Evolutionary conservation across 2,329 filamentous ascomycete species (phyloP).

Genomic region (Penicillium sp.): DNA sequence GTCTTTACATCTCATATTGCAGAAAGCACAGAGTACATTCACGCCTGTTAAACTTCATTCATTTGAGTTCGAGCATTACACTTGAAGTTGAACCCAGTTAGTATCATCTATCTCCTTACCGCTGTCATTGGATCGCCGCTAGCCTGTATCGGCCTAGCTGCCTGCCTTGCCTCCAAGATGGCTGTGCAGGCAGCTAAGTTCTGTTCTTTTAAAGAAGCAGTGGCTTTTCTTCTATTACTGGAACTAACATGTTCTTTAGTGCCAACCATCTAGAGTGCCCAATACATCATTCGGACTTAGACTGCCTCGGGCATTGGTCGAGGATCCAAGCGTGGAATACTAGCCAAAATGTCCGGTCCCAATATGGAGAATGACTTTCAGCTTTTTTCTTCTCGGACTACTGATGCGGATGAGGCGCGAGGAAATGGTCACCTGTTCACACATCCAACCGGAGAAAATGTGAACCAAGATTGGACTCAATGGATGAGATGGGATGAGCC

Average conservation of each 20-base stretch:
- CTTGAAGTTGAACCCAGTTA: conserved; percentile 10
- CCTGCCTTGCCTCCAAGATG: neutral
- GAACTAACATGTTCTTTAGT: conserved; percentile 11
- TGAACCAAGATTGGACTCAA: conserved; percentile 45
- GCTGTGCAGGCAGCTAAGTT: conserved; percentile 6
- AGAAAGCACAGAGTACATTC: neutral
- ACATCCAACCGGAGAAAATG: conserved; percentile 27
- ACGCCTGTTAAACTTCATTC: neutral
- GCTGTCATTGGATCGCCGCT: conserved; percentile 1
- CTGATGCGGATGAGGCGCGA: conserved; percentile 21
- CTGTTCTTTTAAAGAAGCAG: neutral
- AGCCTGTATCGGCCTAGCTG: conserved; percentile 1
- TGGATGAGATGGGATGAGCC: conserved; percentile 50
- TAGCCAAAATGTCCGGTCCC: conserved; percentile 24
- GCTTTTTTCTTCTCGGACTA: conserved; percentile 32
- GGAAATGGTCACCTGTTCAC: conserved; percentile 15
- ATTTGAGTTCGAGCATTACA: neutral
- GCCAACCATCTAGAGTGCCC: neutral
- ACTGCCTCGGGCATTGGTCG: neutral
- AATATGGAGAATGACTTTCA: conserved; percentile 37
- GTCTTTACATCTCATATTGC: conserved; percentile 3
- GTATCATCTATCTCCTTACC: conserved; percentile 5
- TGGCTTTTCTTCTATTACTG: neutral
- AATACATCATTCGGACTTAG: conserved; percentile 2
- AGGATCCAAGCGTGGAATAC: conserved; percentile 17